Evolutionary conservation across 2,329 filamentous ascomycete genomes (phyloP).

Genomic region (Penicillium hesseltinei): DNA sequence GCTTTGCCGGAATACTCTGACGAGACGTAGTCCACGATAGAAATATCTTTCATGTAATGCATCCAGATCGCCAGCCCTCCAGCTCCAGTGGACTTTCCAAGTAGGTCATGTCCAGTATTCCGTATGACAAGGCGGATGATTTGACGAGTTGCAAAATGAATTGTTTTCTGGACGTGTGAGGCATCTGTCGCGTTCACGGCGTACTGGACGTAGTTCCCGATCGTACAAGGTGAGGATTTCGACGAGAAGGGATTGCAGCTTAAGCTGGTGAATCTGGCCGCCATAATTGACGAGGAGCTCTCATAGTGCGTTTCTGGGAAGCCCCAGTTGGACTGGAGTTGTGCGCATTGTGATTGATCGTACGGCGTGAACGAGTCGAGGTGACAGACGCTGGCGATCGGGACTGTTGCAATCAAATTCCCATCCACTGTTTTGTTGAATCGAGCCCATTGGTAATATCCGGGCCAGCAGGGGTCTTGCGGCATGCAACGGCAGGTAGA

Average conservation of each 20-base stretch:
- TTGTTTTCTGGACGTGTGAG: conserved; percentile 1
- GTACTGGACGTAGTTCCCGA: conserved; percentile 9
- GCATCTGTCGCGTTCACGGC: conserved; percentile 12
- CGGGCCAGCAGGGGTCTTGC: conserved; percentile 15
- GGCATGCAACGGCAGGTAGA: conserved; percentile 8
- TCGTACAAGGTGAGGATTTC: conserved; percentile 9
- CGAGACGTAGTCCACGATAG: conserved; percentile 10
- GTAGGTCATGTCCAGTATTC: conserved; percentile 48
- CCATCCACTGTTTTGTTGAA: conserved; percentile 12
- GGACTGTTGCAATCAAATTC: conserved; percentile 9
- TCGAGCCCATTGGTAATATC: neutral
- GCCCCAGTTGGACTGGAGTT: neutral
- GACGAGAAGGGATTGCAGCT: conserved; percentile 4
- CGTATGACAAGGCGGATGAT: conserved; percentile 36
- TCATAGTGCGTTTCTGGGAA: neutral
- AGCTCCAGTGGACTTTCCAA: conserved; percentile 34
- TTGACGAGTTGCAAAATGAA: conserved; percentile 11
- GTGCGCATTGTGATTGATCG: neutral
- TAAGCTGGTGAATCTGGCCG: neutral
- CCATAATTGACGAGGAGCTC: neutral
- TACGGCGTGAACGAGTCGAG: neutral
- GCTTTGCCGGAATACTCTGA: conserved; percentile 9
- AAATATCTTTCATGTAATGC: conserved; percentile 41
- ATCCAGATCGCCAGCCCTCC: conserved; percentile 44
- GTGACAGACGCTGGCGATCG: conserved; percentile 11